Percentiles rank a stretch among this genome's conserved stretches.
These are phyloP conservation scores for Daldinia childiae DNA, from an alignment of 495 filamentous ascomycete species.

Conservation along the genomic window DNA sequence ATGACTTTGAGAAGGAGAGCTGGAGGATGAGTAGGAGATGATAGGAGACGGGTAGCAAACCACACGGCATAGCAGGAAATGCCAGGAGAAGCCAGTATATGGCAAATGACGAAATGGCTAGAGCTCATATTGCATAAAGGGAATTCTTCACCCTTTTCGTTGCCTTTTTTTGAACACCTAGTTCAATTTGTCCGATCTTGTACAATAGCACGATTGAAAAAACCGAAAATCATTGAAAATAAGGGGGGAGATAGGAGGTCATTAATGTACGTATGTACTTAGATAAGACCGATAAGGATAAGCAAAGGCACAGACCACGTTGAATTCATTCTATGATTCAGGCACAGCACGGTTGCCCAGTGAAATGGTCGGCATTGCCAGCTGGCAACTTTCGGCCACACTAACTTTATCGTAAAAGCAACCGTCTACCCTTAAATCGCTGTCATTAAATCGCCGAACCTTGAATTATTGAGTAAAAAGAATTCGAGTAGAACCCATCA, in stretches of 20 bases:
- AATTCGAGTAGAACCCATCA: slow-evolving; percentile 3
- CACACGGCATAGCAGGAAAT: too few relatives aligned
- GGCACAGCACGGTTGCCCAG: too few relatives aligned
- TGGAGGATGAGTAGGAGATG: neutral
- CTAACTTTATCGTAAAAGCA: neutral
- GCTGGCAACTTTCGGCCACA: too few relatives aligned
- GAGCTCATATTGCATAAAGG: neutral
- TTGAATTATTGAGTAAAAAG: neutral
- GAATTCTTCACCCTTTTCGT: neutral
- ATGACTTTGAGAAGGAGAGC: neutral
- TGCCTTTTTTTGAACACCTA: neutral
- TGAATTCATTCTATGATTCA: neutral
- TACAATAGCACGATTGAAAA: neutral
- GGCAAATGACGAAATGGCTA: neutral
- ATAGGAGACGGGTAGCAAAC: too few relatives aligned
- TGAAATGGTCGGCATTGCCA: neutral
- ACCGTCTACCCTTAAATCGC: neutral
- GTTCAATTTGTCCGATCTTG: neutral
- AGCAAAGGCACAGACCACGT: slow-evolving; percentile 28
- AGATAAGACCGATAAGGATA: neutral
- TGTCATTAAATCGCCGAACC: neutral
- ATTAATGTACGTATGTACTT: slow-evolving; percentile 5
- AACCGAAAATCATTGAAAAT: neutral
- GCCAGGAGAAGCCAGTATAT: too few relatives aligned
- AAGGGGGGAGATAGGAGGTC: neutral